A percentile compares a stretch with the other conserved stretches of the same genome.
phyloP scores from a whole-genome alignment of 148 eudicot genomes.

The Diospyros lotus region DNA sequence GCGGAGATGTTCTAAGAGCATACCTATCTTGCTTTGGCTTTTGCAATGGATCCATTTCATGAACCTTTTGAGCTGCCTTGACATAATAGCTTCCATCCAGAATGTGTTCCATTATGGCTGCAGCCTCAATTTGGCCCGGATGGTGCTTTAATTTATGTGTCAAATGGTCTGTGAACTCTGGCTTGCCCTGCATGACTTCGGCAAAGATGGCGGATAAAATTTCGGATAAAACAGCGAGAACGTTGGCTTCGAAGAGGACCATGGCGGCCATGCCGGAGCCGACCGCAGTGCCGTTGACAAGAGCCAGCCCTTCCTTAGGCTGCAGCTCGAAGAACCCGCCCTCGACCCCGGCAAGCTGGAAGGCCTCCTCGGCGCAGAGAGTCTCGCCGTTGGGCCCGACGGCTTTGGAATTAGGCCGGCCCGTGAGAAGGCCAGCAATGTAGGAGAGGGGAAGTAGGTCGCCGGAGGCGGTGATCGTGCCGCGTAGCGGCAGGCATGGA shows the following conservation, averaged over 20 bases:
- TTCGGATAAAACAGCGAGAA: constrained; percentile 57
- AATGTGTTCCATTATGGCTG: constrained; percentile 89
- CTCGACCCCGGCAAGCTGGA: constrained; percentile 45
- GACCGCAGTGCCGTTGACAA: constrained; percentile 87
- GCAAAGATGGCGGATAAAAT: constrained; percentile 77
- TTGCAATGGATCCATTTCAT: constrained; percentile 72
- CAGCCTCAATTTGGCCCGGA: constrained; percentile 89
- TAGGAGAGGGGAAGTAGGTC: constrained; percentile 84
- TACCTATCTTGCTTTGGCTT: constrained; percentile 87
- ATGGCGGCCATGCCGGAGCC: constrained; percentile 86
- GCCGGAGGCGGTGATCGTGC: constrained; percentile 82
- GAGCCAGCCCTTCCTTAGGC: constrained; percentile 85
- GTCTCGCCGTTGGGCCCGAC: constrained; percentile 55
- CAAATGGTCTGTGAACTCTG: constrained; percentile 82
- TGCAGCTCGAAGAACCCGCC: constrained; percentile 65
- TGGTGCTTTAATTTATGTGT: constrained; percentile 87
- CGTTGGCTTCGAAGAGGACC: constrained; percentile 69
- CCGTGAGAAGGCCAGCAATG: constrained; percentile 82
- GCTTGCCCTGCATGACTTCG: constrained; percentile 90
- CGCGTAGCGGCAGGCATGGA: constrained; percentile 81
- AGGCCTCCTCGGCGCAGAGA: constrained; percentile 57
- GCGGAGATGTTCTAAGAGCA: constrained; percentile 85
- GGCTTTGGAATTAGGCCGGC: constrained; percentile 78
- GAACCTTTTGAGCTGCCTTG: constrained; percentile 59
- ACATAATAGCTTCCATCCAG: constrained; percentile 66